Percentiles rank a stretch among this genome's conserved stretches.
Conservation (phyloP, 306 rosid species). For the Trifolium pratense region DNA sequence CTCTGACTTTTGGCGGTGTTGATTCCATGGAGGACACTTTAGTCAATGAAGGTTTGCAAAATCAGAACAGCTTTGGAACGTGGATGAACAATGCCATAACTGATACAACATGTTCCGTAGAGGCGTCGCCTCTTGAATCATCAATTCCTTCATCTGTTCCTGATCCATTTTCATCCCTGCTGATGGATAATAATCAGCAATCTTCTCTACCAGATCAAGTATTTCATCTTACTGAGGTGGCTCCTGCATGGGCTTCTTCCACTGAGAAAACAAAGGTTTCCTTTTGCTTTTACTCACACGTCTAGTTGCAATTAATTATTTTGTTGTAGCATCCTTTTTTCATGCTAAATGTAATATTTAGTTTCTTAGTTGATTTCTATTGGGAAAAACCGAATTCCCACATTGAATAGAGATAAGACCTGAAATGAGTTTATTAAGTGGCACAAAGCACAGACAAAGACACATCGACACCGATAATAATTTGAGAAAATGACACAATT, state of each 20-base stretch:
- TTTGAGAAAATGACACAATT: too few species aligned
- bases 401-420: not conserved
- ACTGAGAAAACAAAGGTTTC: constrained; percentile 91
- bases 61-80: constrained; percentile 88
- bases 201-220: constrained; percentile 65
- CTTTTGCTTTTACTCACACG: constrained; percentile 33
- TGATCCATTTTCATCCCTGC: constrained; percentile 51
- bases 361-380: constrained; percentile 34
- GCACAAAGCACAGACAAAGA: too few species aligned
- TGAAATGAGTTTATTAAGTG: too few species aligned
- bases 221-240: constrained; percentile 76
- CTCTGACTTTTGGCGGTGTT: constrained; percentile 41
- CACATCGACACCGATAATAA: too few species aligned
- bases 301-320: constrained; percentile 29
- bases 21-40: constrained; percentile 48
- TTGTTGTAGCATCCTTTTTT: constrained; percentile 18
- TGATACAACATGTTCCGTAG: constrained; percentile 53
- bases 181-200: constrained; percentile 51
- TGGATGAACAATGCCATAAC: constrained; percentile 64
- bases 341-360: not conserved
- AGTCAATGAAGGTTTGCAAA: constrained; percentile 64
- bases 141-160: constrained; percentile 53
- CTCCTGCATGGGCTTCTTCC: constrained; percentile 87
- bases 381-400: too few species aligned
- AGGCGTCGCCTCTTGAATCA: constrained; percentile 55